These are phyloP conservation scores for Amanita jacksonii DNA, from an alignment of 768 basidiomycete species.

Conservation along the genomic window DNA sequence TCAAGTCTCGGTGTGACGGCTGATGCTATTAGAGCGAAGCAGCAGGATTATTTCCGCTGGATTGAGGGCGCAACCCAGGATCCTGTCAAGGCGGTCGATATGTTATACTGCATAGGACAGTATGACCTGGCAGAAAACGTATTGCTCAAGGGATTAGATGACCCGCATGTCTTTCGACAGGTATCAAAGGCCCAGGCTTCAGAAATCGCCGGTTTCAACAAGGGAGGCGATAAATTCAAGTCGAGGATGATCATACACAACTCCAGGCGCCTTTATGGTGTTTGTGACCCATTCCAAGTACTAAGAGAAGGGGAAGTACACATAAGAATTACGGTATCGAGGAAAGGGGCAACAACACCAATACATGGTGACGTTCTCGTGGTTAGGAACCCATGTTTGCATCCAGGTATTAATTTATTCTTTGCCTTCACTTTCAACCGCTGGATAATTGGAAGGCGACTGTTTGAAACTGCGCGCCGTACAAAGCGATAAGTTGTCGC, in stretches of 20 bases:
- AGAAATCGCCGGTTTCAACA: constrained; percentile 42
- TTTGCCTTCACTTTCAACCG: too few species aligned
- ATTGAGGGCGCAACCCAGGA: constrained; percentile 40
- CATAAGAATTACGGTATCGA: constrained; percentile 42
- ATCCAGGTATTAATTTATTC: constrained; percentile 39
- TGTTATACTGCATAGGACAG: constrained; percentile 41
- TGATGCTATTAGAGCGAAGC: constrained; percentile 45
- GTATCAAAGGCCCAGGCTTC: constrained; percentile 35
- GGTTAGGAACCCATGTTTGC: constrained; percentile 60
- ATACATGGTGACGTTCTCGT: constrained; percentile 55
- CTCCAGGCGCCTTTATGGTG: constrained; percentile 54
- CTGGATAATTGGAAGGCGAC: too few species aligned
- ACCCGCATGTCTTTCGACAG: constrained; percentile 26
- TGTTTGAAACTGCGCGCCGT: constrained; percentile 57
- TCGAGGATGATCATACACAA: constrained; percentile 53
- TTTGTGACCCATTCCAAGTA: constrained; percentile 58
- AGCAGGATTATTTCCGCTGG: constrained; percentile 51
- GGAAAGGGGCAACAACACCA: constrained; percentile 43
- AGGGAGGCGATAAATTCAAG: constrained; percentile 41
- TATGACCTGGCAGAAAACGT: constrained; percentile 41
- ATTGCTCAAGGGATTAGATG: constrained; percentile 45
- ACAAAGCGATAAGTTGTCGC: constrained; percentile 35
- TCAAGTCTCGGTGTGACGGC: constrained; percentile 52
- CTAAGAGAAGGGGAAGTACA: constrained; percentile 57
- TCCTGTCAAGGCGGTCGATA: constrained; percentile 41